These are phyloP conservation scores for Lobosporangium transversale DNA, from an alignment of 192 early-diverging fungal species.

Conservation along the genomic window DNA sequence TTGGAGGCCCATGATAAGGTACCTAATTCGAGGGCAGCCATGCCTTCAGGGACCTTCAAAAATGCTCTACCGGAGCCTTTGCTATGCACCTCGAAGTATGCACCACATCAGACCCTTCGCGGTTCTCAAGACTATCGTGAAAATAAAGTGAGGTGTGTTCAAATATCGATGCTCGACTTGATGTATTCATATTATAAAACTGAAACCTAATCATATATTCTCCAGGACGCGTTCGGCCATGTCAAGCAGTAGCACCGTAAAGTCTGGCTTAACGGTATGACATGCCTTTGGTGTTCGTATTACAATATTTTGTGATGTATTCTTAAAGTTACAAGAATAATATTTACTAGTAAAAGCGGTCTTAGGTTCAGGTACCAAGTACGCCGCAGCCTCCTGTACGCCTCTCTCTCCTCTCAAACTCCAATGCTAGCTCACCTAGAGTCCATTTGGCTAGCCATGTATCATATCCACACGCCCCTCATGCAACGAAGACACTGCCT, in stretches of 20 bases:
- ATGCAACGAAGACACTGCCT: not conserved
- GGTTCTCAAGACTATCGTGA: no score
- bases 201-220: no score
- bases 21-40: no score
- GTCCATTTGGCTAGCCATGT: not conserved
- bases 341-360: not conserved
- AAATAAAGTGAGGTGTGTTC: no score
- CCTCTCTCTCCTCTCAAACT: conserved; percentile 6
- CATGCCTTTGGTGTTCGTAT: not conserved
- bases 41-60: no score
- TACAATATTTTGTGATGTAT: not conserved
- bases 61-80: no score
- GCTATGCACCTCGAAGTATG: no score
- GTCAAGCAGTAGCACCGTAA: conserved; percentile 4
- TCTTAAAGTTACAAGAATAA: not conserved
- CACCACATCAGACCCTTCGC: no score
- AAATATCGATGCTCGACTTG: no score
- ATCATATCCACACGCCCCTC: not conserved
- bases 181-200: no score
- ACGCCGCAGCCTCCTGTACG: conserved; percentile 10
- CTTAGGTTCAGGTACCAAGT: conserved; percentile 5
- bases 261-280: conserved; percentile 9
- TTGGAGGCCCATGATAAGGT: not conserved
- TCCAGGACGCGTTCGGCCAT: conserved; percentile 17
- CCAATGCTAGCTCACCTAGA: not conserved